Evolutionary conservation across 345 rosid species (phyloP).

Genomic region (Gossypium rotundifolium): DNA sequence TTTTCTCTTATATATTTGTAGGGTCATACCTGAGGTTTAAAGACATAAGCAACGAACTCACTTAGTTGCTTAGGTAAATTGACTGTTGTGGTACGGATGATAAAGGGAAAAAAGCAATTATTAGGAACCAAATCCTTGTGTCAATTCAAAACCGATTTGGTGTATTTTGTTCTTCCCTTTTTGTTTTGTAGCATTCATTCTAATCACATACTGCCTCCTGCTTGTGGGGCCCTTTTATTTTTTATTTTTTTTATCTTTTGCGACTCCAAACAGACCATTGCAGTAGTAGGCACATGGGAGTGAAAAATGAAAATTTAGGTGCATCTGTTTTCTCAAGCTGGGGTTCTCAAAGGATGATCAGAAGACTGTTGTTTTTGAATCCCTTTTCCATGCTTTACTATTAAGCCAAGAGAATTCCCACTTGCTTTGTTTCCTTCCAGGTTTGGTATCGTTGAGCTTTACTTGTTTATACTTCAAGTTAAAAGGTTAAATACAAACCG

Average conservation of each 20-base stretch:
- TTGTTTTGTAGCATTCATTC: neutral
- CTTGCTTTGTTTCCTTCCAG: neutral
- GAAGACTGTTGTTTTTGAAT: neutral
- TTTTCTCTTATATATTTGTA: too few species aligned
- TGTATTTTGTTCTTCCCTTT: conserved; percentile 2
- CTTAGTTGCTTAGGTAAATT: neutral
- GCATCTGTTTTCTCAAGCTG: neutral
- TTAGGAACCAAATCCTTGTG: conserved; percentile 11
- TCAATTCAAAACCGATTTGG: conserved; percentile 11
- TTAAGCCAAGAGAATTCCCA: neutral
- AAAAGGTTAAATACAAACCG: neutral
- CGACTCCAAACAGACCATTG: neutral
- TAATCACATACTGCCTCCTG: neutral
- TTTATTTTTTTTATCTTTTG: neutral
- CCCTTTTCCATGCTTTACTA: neutral
- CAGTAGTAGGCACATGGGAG: neutral
- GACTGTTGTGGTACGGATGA: conserved; percentile 5
- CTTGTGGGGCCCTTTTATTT: neutral
- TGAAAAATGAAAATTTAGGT: neutral
- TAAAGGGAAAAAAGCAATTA: neutral
- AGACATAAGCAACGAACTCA: too few species aligned
- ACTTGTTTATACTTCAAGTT: neutral
- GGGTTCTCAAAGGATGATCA: neutral
- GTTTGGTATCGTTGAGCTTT: neutral
- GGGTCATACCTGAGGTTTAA: too few species aligned